A percentile compares a stretch with the other conserved stretches of the same genome.
These are phyloP conservation scores for Annulohypoxylon bovei DNA, from an alignment of 495 filamentous ascomycete genomes.

Conservation along the genomic window DNA sequence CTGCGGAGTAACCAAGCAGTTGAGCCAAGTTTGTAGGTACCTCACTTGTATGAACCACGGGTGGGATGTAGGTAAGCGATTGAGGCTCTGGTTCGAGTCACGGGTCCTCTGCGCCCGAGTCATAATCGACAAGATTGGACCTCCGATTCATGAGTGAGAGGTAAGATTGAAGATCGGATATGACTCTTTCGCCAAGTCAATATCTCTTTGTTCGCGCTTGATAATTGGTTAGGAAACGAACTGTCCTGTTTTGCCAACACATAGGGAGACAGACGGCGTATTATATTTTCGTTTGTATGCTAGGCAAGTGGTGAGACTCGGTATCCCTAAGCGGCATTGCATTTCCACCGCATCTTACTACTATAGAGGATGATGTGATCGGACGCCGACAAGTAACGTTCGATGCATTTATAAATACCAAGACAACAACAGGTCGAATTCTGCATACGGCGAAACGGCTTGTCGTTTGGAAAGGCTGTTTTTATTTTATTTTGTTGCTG, in stretches of 20 bases:
- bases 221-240: slow-evolving; percentile 27
- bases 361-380: slow-evolving; percentile 21
- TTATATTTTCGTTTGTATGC: slow-evolving; percentile 8
- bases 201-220: neutral
- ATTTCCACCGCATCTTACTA: slow-evolving; percentile 26
- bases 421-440: neutral
- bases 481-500: neutral
- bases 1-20: neutral
- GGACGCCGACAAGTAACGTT: slow-evolving; percentile 12
- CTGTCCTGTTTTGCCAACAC: slow-evolving; percentile 11
- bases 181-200: slow-evolving; percentile 29
- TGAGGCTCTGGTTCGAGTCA: slow-evolving; percentile 32
- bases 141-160: slow-evolving; percentile 12
- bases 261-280: neutral
- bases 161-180: slow-evolving; percentile 14
- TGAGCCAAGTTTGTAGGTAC: neutral
- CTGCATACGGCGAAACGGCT: neutral
- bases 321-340: slow-evolving; percentile 33
- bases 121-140: slow-evolving; percentile 11
- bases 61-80: slow-evolving; percentile 6
- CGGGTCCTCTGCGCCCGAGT: slow-evolving; percentile 22
- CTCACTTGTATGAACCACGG: slow-evolving; percentile 7
- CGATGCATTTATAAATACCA: slow-evolving; percentile 7
- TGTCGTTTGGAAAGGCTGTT: neutral
- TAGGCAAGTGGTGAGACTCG: slow-evolving; percentile 27